phyloP scores from a whole-genome alignment of 495 filamentous ascomycete genomes.

The Mytilinidion resinicola region DNA sequence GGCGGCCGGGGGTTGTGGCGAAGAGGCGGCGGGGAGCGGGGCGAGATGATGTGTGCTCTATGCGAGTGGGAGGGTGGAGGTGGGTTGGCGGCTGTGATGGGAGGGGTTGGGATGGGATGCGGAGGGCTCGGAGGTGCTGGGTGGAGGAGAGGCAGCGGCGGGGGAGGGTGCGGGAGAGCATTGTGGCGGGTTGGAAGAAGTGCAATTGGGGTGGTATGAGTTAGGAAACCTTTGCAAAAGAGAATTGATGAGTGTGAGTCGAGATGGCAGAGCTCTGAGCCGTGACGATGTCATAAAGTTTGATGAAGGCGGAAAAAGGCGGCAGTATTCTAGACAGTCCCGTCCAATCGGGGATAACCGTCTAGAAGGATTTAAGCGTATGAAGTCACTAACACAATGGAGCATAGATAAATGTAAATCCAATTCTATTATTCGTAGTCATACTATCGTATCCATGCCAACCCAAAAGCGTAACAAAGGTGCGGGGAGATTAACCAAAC shows the following conservation, averaged over 20 bases:
- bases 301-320: slow-evolving; percentile 5
- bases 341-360: background rate
- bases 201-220: too few species aligned
- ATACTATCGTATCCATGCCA: too few species aligned
- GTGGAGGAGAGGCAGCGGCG: slow-evolving; percentile 7
- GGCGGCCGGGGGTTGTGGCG: background rate
- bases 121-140: background rate
- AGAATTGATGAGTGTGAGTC: background rate
- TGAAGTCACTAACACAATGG: too few species aligned
- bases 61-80: background rate
- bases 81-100: background rate
- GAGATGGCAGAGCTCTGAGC: background rate
- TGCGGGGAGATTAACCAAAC: background rate
- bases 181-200: slow-evolving; percentile 2
- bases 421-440: too few species aligned
- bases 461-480: background rate
- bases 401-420: too few species aligned
- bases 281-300: slow-evolving; percentile 6
- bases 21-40: background rate
- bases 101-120: background rate
- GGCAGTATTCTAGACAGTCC: slow-evolving; percentile 8
- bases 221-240: too few species aligned
- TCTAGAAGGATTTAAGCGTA: too few species aligned
- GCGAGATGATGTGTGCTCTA: too few species aligned
- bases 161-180: slow-evolving; percentile 15